A percentile compares a stretch with the other conserved stretches of the same genome.
phyloP scores from a whole-genome alignment of 1,284 basidiomycete genomes.

The Porphyrellus sp. region DNA sequence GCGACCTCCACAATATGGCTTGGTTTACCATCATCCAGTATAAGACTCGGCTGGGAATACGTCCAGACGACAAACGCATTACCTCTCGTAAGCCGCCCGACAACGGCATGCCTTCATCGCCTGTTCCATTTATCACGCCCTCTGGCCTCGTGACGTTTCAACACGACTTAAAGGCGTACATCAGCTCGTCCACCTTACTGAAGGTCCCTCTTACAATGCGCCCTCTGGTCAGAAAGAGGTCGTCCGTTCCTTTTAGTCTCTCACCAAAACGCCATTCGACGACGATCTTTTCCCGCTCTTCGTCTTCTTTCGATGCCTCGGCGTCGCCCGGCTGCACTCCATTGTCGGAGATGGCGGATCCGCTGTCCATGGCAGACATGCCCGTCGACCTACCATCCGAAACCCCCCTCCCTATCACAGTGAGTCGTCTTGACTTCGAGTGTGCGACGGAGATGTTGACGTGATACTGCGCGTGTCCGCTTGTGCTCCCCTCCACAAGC shows the following conservation, averaged over 20 bases:
- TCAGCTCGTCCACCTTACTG: slow-evolving; percentile 23
- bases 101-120: slow-evolving; percentile 25
- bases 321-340: slow-evolving; percentile 1
- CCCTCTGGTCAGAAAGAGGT: slow-evolving; percentile 31
- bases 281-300: slow-evolving; percentile 25
- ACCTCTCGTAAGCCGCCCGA: slow-evolving; percentile 17
- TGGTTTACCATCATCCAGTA: slow-evolving; percentile 15
- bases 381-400: slow-evolving; percentile 1
- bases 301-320: slow-evolving; percentile 14
- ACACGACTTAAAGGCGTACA: slow-evolving; percentile 33
- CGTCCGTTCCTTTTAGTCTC: slow-evolving; percentile 24
- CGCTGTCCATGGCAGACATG: slow-evolving; percentile 11
- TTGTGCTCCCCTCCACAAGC: slow-evolving; percentile 12
- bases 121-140: slow-evolving; percentile 28
- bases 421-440: slow-evolving; percentile 15
- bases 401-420: slow-evolving; percentile 3
- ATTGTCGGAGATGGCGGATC: slow-evolving; percentile 21
- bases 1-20: slow-evolving; percentile 20
- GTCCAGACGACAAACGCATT: slow-evolving; percentile 15
- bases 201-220: slow-evolving; percentile 31
- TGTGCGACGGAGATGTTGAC: slow-evolving; percentile 9
- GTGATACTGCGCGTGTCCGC: neutral
- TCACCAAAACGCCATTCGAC: slow-evolving; percentile 29
- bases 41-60: slow-evolving; percentile 14
- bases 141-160: slow-evolving; percentile 29